Evolutionary conservation across 2,329 filamentous ascomycete genomes (phyloP).

Genomic region (Colletotrichum simmondsii): DNA sequence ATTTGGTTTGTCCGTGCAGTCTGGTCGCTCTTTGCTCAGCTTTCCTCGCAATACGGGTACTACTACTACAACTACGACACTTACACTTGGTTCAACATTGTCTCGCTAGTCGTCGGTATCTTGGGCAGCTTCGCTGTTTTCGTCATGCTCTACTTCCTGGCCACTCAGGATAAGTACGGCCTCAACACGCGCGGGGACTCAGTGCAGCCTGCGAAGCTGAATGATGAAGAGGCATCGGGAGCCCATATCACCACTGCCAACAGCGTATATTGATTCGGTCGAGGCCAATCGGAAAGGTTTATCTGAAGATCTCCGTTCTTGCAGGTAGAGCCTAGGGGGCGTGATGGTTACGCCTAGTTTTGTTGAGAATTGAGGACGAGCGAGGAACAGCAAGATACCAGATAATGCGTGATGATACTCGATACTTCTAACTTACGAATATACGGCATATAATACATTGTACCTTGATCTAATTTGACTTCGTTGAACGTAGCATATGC

Average conservation of each 20-base stretch:
- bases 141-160: constrained; percentile 41
- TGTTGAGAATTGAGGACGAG: neutral
- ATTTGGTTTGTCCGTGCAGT: neutral
- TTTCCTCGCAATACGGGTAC: neutral
- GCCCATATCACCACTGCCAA: neutral
- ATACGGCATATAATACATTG: neutral
- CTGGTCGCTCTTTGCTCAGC: neutral
- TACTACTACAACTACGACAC: neutral
- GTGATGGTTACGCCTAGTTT: neutral
- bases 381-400: neutral
- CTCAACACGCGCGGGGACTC: constrained; percentile 32
- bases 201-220: constrained; percentile 19
- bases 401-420: neutral
- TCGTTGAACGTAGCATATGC: neutral
- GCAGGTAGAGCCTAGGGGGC: neutral
- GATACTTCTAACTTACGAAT: neutral
- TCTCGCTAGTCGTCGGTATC: constrained; percentile 38
- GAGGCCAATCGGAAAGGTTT: neutral
- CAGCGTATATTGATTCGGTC: neutral
- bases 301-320: no score
- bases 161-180: constrained; percentile 38
- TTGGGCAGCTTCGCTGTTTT: constrained; percentile 41
- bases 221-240: constrained; percentile 31
- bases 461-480: neutral
- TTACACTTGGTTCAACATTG: constrained; percentile 33